Evolutionary conservation across 768 basidiomycete species (phyloP).

Genomic region (Suillus subluteus): DNA sequence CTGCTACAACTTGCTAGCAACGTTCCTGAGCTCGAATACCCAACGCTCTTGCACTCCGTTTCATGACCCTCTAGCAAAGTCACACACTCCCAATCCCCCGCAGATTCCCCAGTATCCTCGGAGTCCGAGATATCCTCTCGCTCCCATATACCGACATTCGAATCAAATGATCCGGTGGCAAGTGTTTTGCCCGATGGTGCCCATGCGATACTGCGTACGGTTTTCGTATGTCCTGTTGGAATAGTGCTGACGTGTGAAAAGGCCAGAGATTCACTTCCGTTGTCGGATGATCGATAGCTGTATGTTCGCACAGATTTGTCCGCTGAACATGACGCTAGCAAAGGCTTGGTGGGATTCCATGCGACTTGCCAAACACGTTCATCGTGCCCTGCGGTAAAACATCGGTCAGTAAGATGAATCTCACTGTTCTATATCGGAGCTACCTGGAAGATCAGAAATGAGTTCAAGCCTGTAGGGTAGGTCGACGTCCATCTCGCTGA

Average conservation of each 20-base stretch:
- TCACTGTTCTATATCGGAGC: neutral
- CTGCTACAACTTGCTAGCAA: constrained; percentile 93
- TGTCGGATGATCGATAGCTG: constrained; percentile 50
- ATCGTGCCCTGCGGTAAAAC: constrained; percentile 58
- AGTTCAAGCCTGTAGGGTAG: constrained; percentile 25
- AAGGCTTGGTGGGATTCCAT: constrained; percentile 83
- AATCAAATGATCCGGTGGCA: constrained; percentile 93
- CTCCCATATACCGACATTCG: constrained; percentile 92
- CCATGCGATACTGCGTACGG: constrained; percentile 88
- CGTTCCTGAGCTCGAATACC: constrained; percentile 73
- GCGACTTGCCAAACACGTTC: constrained; percentile 87
- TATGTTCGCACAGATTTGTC: constrained; percentile 93
- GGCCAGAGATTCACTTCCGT: constrained; percentile 21
- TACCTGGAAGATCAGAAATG: constrained; percentile 30
- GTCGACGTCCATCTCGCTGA: constrained; percentile 21
- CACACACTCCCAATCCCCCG: constrained; percentile 83
- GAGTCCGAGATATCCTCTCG: constrained; percentile 52
- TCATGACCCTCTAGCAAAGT: constrained; percentile 92
- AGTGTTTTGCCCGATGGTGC: constrained; percentile 84
- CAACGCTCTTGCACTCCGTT: constrained; percentile 93
- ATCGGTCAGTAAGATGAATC: neutral
- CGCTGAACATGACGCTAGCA: constrained; percentile 92
- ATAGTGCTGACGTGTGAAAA: constrained; percentile 70
- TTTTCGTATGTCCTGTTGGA: constrained; percentile 83
- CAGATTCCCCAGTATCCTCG: constrained; percentile 33